Evolutionary conservation across 495 filamentous ascomycete genomes (phyloP), one percentile per base, ranked within the genome.

Genomic region (Thozetella sp.): DNA sequence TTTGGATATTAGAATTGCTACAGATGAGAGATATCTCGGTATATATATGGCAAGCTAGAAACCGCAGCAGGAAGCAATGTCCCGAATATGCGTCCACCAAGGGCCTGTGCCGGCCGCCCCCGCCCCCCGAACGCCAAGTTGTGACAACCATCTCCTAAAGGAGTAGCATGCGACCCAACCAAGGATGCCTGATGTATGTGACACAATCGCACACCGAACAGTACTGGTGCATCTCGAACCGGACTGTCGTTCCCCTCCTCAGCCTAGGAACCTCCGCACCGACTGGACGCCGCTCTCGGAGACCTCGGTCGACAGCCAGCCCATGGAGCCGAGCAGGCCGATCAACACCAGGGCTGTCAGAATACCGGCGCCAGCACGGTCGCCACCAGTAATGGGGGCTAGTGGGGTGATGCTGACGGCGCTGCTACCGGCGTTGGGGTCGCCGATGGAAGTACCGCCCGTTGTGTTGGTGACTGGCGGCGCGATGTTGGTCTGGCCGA

Each of bases 371-470:
- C 83, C 85, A 0, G 81, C 81, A 25, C 68, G 74, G 58, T 88
- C 86, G 1, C 71, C 81, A 1, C 72, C 74, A 1, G 75, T 81
- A 46, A 86, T 79, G 17, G 66, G 57, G 3, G 66, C 62, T n/a
- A 72, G 54, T 12, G 66, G 56, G 11, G 25, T 30, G 24, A 62
- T 58, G 57, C 56, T 63, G 51, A 55, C 23, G 13, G 45, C 12
- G 19, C 65, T 63, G 13, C 22, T 74, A 11, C 85, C 85, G 2
- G 85, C 85, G 27, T 68, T 69, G 0, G 84, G 77, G 65, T 93
- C 74, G 1, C 90, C 90, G 63, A 82, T 75, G 54, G 87, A 90
- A 6, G 86, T 90, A 13, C 89, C 89, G 20, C 89, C 88, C 1
- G 76, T 78, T 1, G 72, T 56, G 22, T 81, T 72, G 1, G 85